Evolutionary conservation across 257 asterid genomes (phyloP), one percentile per base, ranked within the genome.

Genomic region (Coffea canephora): DNA sequence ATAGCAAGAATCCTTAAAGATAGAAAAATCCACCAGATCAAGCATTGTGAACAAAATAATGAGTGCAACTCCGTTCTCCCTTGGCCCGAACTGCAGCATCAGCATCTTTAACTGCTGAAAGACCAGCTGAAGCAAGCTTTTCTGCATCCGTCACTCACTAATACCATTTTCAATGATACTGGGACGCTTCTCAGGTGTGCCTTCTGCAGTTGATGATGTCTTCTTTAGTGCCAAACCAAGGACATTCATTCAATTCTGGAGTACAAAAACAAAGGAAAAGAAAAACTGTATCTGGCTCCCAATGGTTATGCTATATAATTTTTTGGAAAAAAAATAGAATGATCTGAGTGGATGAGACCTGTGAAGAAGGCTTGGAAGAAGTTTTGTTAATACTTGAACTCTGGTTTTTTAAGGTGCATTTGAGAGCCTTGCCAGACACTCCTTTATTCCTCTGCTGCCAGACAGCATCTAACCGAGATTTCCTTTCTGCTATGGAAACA

Each of bases 371-470:
- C 77, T 86, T 86, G 50, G 54, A 70, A 23, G 91, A 65, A 71
- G 84, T 67, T 84, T 79, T 91, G 70, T 83, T 87, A 74, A 78
- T 80, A 39, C 59, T 71, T 41, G 89, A 69, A 73, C 83, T 82
- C 78, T 81, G 88, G 79, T 78, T 93, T 82, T 78, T 77, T 70
- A 86, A 59, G 64, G 91, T 87, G 79, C 94, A 81, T 59, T 85
- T 92, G 45, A 93, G 90, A 80, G 92, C 79, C 82, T 87, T 91
- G 23, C 83, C 72, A 54, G 99, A 85, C 64, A 90, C 89, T 75
- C 98, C 99, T 84, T 95, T 93, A 75, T 87, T 95, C 98, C 93
- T 95, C 89, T 93, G 90, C 87, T 87, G 89, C 99, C 99, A 95
- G 45, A 93, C 83, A 82, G 93, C 97, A 83, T 92, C 97, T 45